These are phyloP conservation scores for Gremmenia infestans DNA, from an alignment of 2,329 filamentous ascomycete genomes.

Conservation along the genomic window DNA sequence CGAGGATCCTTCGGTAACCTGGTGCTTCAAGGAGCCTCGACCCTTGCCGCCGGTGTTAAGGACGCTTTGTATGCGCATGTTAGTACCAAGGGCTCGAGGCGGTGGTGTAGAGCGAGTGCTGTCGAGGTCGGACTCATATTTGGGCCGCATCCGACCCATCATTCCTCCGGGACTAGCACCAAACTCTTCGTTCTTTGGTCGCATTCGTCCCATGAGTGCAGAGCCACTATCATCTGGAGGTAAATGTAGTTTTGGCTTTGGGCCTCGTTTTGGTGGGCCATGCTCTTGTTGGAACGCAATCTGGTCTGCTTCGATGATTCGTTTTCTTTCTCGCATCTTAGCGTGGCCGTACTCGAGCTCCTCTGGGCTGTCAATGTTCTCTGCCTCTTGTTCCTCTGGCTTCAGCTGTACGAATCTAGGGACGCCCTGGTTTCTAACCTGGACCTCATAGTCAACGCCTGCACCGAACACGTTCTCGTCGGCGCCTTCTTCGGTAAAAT, in stretches of 20 bases:
- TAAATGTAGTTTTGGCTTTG: slow-evolving; percentile 33
- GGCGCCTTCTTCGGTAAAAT: slow-evolving; percentile 84
- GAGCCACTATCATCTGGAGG: slow-evolving; percentile 44
- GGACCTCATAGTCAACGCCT: slow-evolving; percentile 59
- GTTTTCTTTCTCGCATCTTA: slow-evolving; percentile 69
- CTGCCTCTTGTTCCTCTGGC: slow-evolving; percentile 57
- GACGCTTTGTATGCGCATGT: slow-evolving; percentile 29
- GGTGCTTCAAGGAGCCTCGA: slow-evolving; percentile 51
- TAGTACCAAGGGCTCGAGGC: slow-evolving; percentile 33
- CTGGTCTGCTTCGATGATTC: slow-evolving; percentile 72
- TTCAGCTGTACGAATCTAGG: slow-evolving; percentile 61
- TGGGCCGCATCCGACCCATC: slow-evolving; percentile 58
- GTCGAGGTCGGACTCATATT: slow-evolving; percentile 53
- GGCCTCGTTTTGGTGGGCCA: slow-evolving; percentile 52
- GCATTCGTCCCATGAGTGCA: slow-evolving; percentile 55
- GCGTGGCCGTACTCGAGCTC: slow-evolving; percentile 66
- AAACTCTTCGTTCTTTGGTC: slow-evolving; percentile 50
- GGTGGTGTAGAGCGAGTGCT: slow-evolving; percentile 50
- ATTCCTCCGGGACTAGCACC: slow-evolving; percentile 40
- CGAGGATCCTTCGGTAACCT: slow-evolving; percentile 56
- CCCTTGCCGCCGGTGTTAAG: slow-evolving; percentile 28
- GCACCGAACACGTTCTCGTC: slow-evolving; percentile 85
- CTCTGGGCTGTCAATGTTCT: slow-evolving; percentile 70
- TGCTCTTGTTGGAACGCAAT: slow-evolving; percentile 35
- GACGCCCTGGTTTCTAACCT: slow-evolving; percentile 64